These are phyloP conservation scores for Sphenostylis stenocarpa DNA, from an alignment of 306 rosid species.

Conservation along the genomic window DNA sequence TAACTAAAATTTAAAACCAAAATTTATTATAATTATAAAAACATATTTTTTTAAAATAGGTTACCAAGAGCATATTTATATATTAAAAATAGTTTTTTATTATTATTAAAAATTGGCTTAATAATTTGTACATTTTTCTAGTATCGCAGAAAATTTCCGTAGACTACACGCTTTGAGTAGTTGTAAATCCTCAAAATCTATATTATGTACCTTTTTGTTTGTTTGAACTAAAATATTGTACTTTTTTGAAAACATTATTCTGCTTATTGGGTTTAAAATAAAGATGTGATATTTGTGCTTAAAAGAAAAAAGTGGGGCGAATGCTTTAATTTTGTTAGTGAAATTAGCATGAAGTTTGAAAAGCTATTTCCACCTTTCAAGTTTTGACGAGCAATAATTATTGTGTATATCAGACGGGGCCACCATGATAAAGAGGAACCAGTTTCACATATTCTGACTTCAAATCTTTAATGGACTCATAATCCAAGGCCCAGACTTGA, in stretches of 20 bases:
- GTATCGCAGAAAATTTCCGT: not conserved
- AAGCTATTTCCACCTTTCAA: conserved; percentile 14
- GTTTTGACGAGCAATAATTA: conserved; percentile 3
- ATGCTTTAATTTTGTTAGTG: conserved; percentile 12
- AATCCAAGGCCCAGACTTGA: no score
- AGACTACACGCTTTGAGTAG: not conserved
- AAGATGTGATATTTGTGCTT: not conserved
- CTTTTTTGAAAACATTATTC: not conserved
- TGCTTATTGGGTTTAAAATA: not conserved
- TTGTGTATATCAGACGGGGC: not conserved
- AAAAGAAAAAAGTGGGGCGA: not conserved
- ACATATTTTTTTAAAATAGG: no score
- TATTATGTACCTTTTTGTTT: conserved; percentile 1
- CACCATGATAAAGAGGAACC: not conserved
- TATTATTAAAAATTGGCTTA: no score
- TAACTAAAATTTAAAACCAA: no score
- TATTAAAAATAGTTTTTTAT: no score
- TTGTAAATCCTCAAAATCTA: not conserved
- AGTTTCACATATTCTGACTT: not conserved
- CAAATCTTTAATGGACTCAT: not conserved
- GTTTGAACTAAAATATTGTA: not conserved
- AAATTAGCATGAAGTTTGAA: conserved; percentile 11
- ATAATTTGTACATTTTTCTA: no score
- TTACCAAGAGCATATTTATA: no score
- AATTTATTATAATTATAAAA: no score